A percentile compares a stretch with the other conserved stretches of the same genome.
Evolutionary conservation across 2,329 filamentous ascomycete species (phyloP).

Genomic region (Polychaeton citri): DNA sequence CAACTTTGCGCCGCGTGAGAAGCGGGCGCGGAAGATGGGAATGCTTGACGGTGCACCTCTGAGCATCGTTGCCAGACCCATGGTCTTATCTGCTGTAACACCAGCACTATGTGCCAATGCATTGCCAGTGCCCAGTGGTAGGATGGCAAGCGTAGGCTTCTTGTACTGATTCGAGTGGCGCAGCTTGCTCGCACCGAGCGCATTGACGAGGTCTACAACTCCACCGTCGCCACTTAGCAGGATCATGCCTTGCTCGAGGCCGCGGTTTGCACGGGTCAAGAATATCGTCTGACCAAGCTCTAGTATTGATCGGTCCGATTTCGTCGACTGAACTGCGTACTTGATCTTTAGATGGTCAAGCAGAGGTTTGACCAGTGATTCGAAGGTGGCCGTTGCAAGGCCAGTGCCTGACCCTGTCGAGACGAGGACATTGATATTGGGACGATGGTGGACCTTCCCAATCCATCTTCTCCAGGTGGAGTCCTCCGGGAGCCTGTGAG

Average conservation of each 20-base stretch:
- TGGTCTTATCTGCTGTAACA: slow-evolving; percentile 23
- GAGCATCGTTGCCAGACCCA: slow-evolving; percentile 27
- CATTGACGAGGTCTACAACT: slow-evolving; percentile 68
- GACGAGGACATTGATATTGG: slow-evolving; percentile 28
- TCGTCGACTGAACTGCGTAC: slow-evolving; percentile 44
- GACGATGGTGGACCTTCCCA: slow-evolving; percentile 2
- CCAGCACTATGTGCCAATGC: slow-evolving; percentile 34
- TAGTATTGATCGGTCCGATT: slow-evolving; percentile 48
- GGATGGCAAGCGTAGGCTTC: slow-evolving; percentile 43
- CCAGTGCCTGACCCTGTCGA: slow-evolving; percentile 33
- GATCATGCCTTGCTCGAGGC: slow-evolving; percentile 48
- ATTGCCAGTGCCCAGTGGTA: slow-evolving; percentile 41
- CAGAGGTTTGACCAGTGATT: slow-evolving; percentile 24
- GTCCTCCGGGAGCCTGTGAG: slow-evolving; percentile 8
- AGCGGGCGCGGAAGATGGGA: slow-evolving; percentile 30
- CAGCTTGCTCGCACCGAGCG: slow-evolving; percentile 28
- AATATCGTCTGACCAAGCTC: slow-evolving; percentile 44
- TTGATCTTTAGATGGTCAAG: slow-evolving; percentile 29
- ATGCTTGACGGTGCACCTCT: slow-evolving; percentile 23
- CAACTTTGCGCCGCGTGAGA: slow-evolving; percentile 31
- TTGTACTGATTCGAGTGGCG: slow-evolving; percentile 14
- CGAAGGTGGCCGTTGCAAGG: slow-evolving; percentile 26
- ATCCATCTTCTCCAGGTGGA: slow-evolving; percentile 9
- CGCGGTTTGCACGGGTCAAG: slow-evolving; percentile 35
- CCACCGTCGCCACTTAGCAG: slow-evolving; percentile 83